Base-by-base conservation (phyloP, 768 basidiomycete species). In the Naganishia randhawae region DNA sequence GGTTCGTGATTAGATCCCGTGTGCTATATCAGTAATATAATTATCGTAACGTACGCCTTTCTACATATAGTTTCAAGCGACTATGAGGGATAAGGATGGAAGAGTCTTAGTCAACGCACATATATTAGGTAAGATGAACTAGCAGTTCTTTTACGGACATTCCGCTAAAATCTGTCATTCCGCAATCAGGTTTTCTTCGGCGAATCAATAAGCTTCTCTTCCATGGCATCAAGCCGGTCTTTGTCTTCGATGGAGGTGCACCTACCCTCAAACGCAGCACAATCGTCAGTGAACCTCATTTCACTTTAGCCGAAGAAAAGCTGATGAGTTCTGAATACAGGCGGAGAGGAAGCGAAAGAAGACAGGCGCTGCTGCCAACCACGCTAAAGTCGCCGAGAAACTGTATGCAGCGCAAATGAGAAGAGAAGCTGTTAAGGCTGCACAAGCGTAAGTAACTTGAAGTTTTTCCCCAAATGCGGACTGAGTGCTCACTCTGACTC, bases 201-300 rank as follows among this genome's bases (percentile, higher is more conserved):
- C 85, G 96, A 1, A 96, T 98, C 67, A 87, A 88, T 80, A 98
- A 98, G 80, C 84, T 99, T 33, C 81, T 99, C 50, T 98, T 94
- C 81, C 93, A 96, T 76, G 96, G 96, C 14, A 95, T 98, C 77
- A 94, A 91, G 78, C 96, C 96, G 0, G 94, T 99, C 39, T 99
- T 99, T 75, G 94, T 99, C 14, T 99, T 99, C 75, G 96, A 99
- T 79, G 96, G 96, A 25, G 94, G 92, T 37, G 96, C 95, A 3
- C 96, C 96, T 3, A 85, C 82, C 13, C 79, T 99, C 74, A 99
- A 99, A 82, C 85, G 88, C 74, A 83, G 84, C 57, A 98, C 96
- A 3, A 88, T 99, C 72, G 94, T 92, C 73, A 66, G 89, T 81
- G 22, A 19, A 32, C 33, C 25, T 2, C 2, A 7, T 66, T n/a